A percentile compares a stretch with the other conserved stretches of the same genome.
Conservation (phyloP, 257 asterid species). For the Solanum ossicruentum region DNA sequence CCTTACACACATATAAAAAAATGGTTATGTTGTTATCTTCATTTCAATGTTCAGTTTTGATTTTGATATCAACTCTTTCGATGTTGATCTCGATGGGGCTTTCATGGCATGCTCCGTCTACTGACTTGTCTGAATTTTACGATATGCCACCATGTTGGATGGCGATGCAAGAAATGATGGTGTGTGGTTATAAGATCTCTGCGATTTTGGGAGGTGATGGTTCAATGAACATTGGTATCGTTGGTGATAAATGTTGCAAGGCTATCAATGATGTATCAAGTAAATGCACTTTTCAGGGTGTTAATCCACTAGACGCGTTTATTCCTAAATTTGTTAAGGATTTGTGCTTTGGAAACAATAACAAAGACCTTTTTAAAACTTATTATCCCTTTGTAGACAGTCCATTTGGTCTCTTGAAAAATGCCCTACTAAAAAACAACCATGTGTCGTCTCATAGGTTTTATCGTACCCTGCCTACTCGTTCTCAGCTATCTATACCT, state of each 20-base stretch:
- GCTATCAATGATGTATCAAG: neutral
- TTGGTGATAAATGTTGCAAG: neutral
- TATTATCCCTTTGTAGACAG: neutral
- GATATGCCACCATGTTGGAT: neutral
- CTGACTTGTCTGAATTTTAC: neutral
- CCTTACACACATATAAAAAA: neutral
- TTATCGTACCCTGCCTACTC: neutral
- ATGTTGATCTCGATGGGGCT: neutral
- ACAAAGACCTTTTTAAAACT: neutral
- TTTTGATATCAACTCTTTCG: neutral
- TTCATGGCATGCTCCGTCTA: neutral
- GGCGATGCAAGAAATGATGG: neutral
- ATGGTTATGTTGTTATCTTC: neutral
- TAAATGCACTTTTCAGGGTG: neutral
- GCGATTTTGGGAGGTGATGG: neutral
- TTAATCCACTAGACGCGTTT: neutral
- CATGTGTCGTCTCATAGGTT: neutral
- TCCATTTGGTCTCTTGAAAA: neutral
- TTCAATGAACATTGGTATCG: neutral
- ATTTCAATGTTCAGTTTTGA: neutral
- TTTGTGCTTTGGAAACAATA: neutral
- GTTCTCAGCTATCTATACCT: neutral
- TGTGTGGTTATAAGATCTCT: neutral
- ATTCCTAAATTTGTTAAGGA: neutral
- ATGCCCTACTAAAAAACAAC: neutral